Percentiles rank a stretch among this genome's conserved stretches.
phyloP scores from a whole-genome alignment of 1,284 basidiomycete genomes.

The Moesziomyces aphidis region DNA sequence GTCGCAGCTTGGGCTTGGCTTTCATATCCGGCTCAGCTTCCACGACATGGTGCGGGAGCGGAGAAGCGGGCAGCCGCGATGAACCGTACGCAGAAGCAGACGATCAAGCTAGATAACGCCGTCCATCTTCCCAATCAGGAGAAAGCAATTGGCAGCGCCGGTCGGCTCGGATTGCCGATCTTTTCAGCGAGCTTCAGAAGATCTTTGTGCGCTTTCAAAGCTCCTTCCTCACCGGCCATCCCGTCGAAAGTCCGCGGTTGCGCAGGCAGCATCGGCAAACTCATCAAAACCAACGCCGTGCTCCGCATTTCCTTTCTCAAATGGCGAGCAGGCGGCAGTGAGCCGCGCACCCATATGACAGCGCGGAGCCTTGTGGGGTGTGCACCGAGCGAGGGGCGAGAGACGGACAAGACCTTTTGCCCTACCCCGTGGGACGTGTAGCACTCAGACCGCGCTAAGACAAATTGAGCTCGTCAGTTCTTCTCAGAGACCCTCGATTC shows the following conservation, averaged over 20 bases:
- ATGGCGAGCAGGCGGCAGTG: background rate
- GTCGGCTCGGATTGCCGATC: background rate
- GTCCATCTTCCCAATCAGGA: background rate
- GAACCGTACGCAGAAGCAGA: background rate
- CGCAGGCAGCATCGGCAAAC: background rate
- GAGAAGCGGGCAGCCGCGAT: no score
- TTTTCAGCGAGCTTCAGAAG: background rate
- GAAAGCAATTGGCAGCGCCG: background rate
- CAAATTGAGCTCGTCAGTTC: constrained; percentile 1
- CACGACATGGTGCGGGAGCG: no score
- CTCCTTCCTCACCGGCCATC: background rate
- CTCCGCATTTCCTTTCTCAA: background rate
- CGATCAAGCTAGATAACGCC: background rate
- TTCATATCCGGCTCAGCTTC: background rate
- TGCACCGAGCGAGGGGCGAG: background rate
- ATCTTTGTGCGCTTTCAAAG: background rate
- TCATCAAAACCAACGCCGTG: background rate
- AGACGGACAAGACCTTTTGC: background rate
- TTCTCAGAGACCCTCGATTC: constrained; percentile 23
- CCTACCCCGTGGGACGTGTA: background rate
- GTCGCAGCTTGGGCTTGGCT: background rate
- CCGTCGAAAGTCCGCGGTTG: background rate
- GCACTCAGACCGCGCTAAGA: background rate
- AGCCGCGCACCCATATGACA: no score
- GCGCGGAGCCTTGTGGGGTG: background rate